Base-by-base conservation (phyloP, 148 eudicot species). In the Rhododendron mucronatum region DNA sequence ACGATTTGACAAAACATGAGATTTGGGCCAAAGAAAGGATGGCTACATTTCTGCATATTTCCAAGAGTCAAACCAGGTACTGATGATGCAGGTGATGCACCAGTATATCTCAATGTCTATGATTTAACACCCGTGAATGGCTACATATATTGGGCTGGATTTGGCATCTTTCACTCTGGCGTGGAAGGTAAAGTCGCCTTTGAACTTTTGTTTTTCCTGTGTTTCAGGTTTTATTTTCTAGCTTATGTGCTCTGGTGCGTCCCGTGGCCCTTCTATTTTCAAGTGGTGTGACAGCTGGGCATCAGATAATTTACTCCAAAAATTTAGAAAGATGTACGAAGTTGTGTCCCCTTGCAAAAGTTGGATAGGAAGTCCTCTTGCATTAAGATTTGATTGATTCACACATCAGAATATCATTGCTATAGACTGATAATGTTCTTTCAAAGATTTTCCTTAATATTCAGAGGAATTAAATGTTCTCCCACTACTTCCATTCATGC, bases 91-190 rank as follows among this genome's bases (percentile, higher is more conserved):
- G 91, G 91, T 81, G 87, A 86, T 47, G 85, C 96, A 59, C 95
- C 95, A 73, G 96, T 95, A 83, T 94, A 92, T 86, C 94, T 95
- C 84, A 95, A 95, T 90, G 98, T 95, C 20, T 94, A 95, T 87
- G 97, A 95, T 84, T 87, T 95, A 80, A 95, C 99, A 37, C 97
- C 98, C 73, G 92, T 95, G 89, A 96, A 96, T 55, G 95, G 96
- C 65, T 96, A 96, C 82, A 94, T 93, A 57, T 95, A 94, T 69
- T 96, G 99, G 99, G 96, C 95, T 80, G 98, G 99, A 83, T 91
- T 95, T 59, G 99, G 99, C 59, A 92, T 95, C 63, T 96, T 95
- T 90, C 99, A 96, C 88, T 95, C 99, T 78, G 98, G 98, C 41
- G 99, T 96, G 18, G 98, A 96, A 94, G 98, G 99, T 96, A 91